Percentiles rank a stretch among this genome's conserved stretches.
These are phyloP conservation scores for Cryphonectria naterciae DNA, from an alignment of 2,329 filamentous ascomycete species.

Conservation along the genomic window DNA sequence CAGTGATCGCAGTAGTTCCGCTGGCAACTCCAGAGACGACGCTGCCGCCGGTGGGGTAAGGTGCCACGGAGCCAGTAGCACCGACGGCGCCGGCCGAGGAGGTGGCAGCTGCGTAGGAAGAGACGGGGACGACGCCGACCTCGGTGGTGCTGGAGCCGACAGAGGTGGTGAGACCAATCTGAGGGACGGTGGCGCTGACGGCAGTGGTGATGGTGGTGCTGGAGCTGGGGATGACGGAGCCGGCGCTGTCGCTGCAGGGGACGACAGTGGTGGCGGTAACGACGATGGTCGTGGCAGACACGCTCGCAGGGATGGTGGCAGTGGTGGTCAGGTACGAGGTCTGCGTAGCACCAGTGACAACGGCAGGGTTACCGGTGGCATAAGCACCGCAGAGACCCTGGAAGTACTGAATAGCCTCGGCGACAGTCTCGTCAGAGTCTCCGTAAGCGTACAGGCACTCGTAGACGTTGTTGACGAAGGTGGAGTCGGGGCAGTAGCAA, in stretches of 20 bases:
- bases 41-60: conserved; percentile 33
- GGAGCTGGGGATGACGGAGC: conserved; percentile 53
- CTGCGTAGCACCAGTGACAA: conserved; percentile 73
- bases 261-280: conserved; percentile 56
- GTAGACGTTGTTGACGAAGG: conserved; percentile 80
- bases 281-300: conserved; percentile 51
- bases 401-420: conserved; percentile 78
- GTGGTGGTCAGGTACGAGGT: conserved; percentile 63
- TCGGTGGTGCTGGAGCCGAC: conserved; percentile 35
- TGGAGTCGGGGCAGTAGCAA: conserved; percentile 84
- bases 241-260: conserved; percentile 51
- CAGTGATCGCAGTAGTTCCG: conserved; percentile 42
- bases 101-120: conserved; percentile 38
- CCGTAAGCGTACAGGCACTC: conserved; percentile 80
- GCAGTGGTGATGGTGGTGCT: conserved; percentile 54
- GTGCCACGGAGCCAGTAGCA: conserved; percentile 32
- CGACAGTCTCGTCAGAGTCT: conserved; percentile 66
- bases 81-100: conserved; percentile 32
- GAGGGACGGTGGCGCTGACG: conserved; percentile 50
- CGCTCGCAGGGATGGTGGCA: conserved; percentile 44
- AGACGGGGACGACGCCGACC: conserved; percentile 47
- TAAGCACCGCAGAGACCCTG: conserved; percentile 86
- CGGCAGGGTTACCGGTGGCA: conserved; percentile 77
- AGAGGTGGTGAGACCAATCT: conserved; percentile 53
- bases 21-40: conserved; percentile 34